phyloP scores from a whole-genome alignment of 306 rosid species.

The Casuarina equisetifolia region DNA sequence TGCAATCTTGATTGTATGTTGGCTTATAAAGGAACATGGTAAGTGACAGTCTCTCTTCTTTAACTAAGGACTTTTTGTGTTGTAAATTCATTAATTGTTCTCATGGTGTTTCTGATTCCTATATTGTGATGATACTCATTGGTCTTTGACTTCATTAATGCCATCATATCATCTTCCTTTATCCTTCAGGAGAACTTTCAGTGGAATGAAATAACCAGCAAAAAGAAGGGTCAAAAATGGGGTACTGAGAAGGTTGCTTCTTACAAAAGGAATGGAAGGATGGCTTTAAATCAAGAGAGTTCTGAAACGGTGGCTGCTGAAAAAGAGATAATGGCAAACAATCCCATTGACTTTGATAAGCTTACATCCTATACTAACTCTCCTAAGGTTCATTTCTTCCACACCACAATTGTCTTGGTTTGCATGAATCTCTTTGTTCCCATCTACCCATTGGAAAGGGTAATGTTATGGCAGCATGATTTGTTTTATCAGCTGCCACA shows the following conservation, averaged over 20 bases:
- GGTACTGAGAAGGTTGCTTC: constrained; percentile 64
- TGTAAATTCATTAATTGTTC: background rate
- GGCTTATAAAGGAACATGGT: background rate
- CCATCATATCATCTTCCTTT: constrained; percentile 22
- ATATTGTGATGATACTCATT: background rate
- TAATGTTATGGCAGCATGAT: background rate
- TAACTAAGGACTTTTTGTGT: background rate
- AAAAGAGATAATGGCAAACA: constrained; percentile 31
- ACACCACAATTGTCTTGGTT: background rate
- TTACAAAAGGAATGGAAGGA: constrained; percentile 40
- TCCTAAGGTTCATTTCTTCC: constrained; percentile 65
- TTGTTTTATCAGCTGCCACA: background rate
- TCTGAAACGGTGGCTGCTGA: constrained; percentile 35
- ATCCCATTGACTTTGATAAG: constrained; percentile 57
- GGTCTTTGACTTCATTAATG: constrained; percentile 1
- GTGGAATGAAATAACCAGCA: constrained; percentile 94
- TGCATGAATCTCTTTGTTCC: constrained; percentile 2
- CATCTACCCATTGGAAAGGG: background rate
- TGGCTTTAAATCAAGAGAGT: constrained; percentile 37
- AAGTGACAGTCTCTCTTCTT: background rate
- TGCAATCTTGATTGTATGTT: background rate
- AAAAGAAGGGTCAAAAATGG: constrained; percentile 95
- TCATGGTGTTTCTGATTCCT: constrained; percentile 13
- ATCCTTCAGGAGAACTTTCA: constrained; percentile 63
- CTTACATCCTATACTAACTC: constrained; percentile 53